Evolutionary conservation across 2,329 filamentous ascomycete species (phyloP).

Genomic region (Aspergillus hortae): DNA sequence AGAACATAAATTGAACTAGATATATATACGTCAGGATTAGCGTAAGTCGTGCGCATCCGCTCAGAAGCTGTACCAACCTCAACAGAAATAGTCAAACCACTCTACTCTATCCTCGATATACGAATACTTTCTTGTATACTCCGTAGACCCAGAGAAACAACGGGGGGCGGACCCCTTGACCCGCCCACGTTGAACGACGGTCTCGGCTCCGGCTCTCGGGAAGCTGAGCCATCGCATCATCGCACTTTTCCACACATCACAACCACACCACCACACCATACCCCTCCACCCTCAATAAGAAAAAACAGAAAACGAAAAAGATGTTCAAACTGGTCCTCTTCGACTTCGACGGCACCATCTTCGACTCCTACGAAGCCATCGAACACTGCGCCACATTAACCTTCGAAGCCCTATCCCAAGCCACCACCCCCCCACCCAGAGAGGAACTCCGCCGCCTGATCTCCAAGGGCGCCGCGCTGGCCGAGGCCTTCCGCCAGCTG

Average conservation of each 20-base stretch:
- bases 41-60: no score
- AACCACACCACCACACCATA: not conserved
- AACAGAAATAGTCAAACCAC: no score
- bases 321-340: constrained; percentile 12
- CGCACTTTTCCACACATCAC: not conserved
- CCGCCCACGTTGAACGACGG: no score
- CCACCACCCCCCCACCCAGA: not conserved
- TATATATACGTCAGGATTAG: no score
- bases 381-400: constrained; percentile 4
- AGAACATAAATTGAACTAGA: no score
- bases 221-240: no score
- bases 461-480: constrained; percentile 8
- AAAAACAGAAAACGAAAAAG: not conserved
- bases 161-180: no score
- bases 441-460: constrained; percentile 6
- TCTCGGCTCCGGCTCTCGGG: no score
- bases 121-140: no score
- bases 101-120: no score
- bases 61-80: no score
- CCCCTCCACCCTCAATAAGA: not conserved
- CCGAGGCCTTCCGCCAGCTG: constrained; percentile 8
- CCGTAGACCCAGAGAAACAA: not conserved
- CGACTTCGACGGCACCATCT: constrained; percentile 18
- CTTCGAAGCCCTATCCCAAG: constrained; percentile 9
- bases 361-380: constrained; percentile 15